These are phyloP conservation scores for Boletus rubescentipes DNA, from an alignment of 768 basidiomycete genomes.

Conservation along the genomic window DNA sequence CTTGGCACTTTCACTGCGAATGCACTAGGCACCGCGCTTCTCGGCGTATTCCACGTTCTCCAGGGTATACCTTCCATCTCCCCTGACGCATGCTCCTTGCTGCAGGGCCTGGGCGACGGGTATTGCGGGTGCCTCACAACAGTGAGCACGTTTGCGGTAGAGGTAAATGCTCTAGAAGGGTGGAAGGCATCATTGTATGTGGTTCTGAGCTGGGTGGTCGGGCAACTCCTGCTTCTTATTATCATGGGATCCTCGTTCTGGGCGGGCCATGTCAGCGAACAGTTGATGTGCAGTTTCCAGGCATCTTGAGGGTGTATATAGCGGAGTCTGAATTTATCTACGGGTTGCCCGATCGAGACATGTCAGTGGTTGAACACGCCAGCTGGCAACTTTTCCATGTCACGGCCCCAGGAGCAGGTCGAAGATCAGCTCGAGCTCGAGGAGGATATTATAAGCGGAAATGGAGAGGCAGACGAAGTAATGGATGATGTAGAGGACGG, in stretches of 20 bases:
- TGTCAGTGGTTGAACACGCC: slow-evolving; percentile 14
- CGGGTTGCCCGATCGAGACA: slow-evolving; percentile 28
- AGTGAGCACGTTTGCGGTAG: slow-evolving; percentile 88
- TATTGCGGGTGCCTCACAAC: slow-evolving; percentile 96
- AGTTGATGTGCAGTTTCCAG: slow-evolving; percentile 49
- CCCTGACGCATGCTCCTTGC: slow-evolving; percentile 58
- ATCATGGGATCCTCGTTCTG: slow-evolving; percentile 71
- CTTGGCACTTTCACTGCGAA: slow-evolving; percentile 81
- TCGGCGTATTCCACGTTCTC: slow-evolving; percentile 70
- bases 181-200: slow-evolving; percentile 70
- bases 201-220: slow-evolving; percentile 61
- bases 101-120: slow-evolving; percentile 86
- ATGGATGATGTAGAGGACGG: slow-evolving; percentile 73
- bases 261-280: slow-evolving; percentile 45
- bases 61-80: slow-evolving; percentile 52
- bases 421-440: slow-evolving; percentile 52
- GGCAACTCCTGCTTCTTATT: slow-evolving; percentile 68
- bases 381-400: slow-evolving; percentile 34
- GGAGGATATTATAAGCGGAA: slow-evolving; percentile 60
- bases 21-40: slow-evolving; percentile 74
- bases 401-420: slow-evolving; percentile 40
- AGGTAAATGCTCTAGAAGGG: slow-evolving; percentile 57
- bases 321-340: slow-evolving; percentile 32
- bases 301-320: slow-evolving; percentile 6
- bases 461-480: slow-evolving; percentile 67